Percentiles rank a stretch among this genome's conserved stretches.
These are phyloP conservation scores for Eucalyptus caleyi DNA, from an alignment of 345 rosid species.

Conservation along the genomic window DNA sequence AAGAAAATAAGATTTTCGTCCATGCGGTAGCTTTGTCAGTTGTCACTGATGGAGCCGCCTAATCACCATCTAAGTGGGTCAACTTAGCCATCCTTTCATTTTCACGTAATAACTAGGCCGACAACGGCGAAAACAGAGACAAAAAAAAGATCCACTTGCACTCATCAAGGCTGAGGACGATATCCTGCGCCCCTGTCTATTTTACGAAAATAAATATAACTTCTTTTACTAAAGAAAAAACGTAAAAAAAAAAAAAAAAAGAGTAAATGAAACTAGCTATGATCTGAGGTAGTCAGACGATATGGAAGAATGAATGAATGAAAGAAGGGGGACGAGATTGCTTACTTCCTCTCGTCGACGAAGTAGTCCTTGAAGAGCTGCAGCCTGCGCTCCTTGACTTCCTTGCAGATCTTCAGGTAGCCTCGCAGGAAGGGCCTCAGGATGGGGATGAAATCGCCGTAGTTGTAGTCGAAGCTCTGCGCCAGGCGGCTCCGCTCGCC, in stretches of 20 bases:
- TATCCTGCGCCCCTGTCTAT: neutral
- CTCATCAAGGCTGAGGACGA: neutral
- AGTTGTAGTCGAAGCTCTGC: constrained; percentile 95
- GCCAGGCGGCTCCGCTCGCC: constrained; percentile 91
- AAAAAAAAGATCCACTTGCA: neutral
- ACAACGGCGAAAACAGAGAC: neutral
- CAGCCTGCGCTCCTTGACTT: constrained; percentile 70
- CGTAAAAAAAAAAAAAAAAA: no score
- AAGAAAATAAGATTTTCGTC: neutral
- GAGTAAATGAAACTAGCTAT: neutral
- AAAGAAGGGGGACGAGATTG: neutral
- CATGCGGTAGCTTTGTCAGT: neutral
- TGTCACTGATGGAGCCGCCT: neutral
- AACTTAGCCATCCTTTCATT: neutral
- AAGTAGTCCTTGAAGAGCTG: constrained; percentile 89
- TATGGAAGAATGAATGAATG: no score
- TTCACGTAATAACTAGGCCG: neutral
- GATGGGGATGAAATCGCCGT: constrained; percentile 94
- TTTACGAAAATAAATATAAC: neutral
- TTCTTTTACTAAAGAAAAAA: neutral
- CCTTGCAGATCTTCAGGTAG: constrained; percentile 81
- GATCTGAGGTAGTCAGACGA: neutral
- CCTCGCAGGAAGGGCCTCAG: constrained; percentile 91
- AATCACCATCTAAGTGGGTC: neutral
- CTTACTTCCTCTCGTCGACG: constrained; percentile 88